Base-by-base conservation (phyloP, 2,329 filamentous ascomycete genomes). In the Cytospora paraplurivora region DNA sequence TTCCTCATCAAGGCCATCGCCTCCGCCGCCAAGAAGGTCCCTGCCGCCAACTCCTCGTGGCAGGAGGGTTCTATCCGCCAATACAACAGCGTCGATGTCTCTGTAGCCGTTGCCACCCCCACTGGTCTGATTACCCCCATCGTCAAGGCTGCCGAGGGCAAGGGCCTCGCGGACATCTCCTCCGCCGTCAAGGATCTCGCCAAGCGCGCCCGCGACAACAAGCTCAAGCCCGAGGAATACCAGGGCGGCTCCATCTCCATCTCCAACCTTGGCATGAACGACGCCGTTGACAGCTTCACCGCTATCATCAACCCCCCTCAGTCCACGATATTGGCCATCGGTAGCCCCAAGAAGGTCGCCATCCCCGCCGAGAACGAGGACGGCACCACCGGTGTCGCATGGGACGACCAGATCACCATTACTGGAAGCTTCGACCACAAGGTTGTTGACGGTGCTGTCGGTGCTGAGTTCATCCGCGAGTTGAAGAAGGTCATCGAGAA, bases 211-310 rank as follows among this genome's bases (percentile, higher is more conserved):
- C 88, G 93, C 67, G 95, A 98, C 71, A 91, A 92, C 81, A 99
- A 98, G 88, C 90, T 99, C 72, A 98, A 98, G 89, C 95, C 95
- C 55, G 94, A 99, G 79, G 93, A 99, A 81, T 99, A 96, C 88
- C 94, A 97, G 85, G 95, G 95, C 62, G 95, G 95, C 77, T 96
- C 92, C 76, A 97, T 99, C 81, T 97, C 94, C 78, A 98, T 99
- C 81, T 96, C 92, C 82, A 99, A 99, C 88, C 96, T 99, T 95
- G 95, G 95, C 79, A 99, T 99, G 95, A 99, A 99, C 86, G 75
- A 88, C 55, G 94, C 95, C 57, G 89, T 99, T 68, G 93, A 98
- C 81, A 88, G 93, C 77, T 99, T 99, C 82, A 98, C 95, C 59
- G 95, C 95, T 70, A 91, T 99, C 75, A 97, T 99, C 85, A 99